phyloP scores from a whole-genome alignment of 106 monocot genomes.

The Triglochin maritima region DNA sequence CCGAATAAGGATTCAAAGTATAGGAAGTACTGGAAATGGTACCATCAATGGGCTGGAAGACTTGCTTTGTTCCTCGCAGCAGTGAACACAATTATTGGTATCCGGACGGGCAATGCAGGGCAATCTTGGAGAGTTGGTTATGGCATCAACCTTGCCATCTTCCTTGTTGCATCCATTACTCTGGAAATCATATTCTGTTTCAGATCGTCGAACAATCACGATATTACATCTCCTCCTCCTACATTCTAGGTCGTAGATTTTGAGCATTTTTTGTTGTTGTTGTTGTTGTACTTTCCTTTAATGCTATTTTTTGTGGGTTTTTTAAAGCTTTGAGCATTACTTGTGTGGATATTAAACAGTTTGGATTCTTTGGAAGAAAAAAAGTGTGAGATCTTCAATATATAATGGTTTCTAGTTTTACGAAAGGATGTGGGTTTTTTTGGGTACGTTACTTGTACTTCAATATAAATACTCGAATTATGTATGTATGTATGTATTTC shows the following conservation, averaged over 20 bases:
- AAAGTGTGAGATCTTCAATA: too few species aligned
- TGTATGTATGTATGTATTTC: too few species aligned
- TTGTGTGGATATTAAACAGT: too few species aligned
- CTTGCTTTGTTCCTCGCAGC: constrained; percentile 52
- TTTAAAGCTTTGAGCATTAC: too few species aligned
- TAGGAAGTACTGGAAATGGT: constrained; percentile 14
- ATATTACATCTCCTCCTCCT: neutral
- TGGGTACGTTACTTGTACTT: too few species aligned
- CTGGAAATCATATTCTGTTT: constrained; percentile 59
- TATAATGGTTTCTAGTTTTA: too few species aligned
- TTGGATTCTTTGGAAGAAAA: too few species aligned
- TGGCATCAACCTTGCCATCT: constrained; percentile 40
- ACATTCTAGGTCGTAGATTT: neutral
- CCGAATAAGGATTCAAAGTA: constrained; percentile 8
- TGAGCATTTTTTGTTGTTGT: neutral
- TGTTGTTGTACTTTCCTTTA: neutral
- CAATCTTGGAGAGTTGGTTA: constrained; percentile 73
- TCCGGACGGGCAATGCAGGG: constrained; percentile 55
- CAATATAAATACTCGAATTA: too few species aligned
- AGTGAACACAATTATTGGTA: constrained; percentile 69
- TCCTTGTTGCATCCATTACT: constrained; percentile 29
- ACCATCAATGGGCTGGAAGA: constrained; percentile 19
- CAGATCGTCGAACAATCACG: constrained; percentile 34
- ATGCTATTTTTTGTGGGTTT: too few species aligned
- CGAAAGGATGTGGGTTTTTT: too few species aligned